phyloP scores from a whole-genome alignment of 2,329 filamentous ascomycete genomes.

The Alternaria hordeiaustralica region DNA sequence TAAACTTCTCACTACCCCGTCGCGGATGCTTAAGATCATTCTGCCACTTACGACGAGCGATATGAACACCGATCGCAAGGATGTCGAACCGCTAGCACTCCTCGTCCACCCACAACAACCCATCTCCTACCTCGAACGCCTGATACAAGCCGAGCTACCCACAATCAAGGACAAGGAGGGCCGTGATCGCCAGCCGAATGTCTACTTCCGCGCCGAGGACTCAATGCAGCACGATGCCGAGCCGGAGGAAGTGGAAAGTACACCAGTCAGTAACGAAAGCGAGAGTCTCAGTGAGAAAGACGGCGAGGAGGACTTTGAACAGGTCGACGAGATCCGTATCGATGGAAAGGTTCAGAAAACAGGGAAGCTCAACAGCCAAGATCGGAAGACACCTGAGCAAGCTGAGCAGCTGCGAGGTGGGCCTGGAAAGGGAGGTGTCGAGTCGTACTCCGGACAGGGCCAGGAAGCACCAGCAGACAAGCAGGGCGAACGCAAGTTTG shows the following conservation, averaged over 20 bases:
- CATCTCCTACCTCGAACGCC: slow-evolving; percentile 83
- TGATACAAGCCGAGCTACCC: slow-evolving; percentile 87
- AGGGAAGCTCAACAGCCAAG: slow-evolving; percentile 46
- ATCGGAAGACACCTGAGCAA: slow-evolving; percentile 37
- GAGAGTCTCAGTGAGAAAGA: slow-evolving; percentile 32
- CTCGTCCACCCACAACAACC: slow-evolving; percentile 90
- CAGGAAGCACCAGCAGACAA: slow-evolving; percentile 58
- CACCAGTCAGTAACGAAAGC: slow-evolving; percentile 36
- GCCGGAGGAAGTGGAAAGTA: slow-evolving; percentile 30
- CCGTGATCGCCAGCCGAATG: slow-evolving; percentile 72
- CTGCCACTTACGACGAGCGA: slow-evolving; percentile 73
- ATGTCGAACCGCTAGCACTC: slow-evolving; percentile 83
- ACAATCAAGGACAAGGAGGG: slow-evolving; percentile 67
- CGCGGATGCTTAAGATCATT: slow-evolving; percentile 79
- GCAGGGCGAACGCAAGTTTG: slow-evolving; percentile 67
- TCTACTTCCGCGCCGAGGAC: slow-evolving; percentile 83
- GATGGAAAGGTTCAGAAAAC: slow-evolving; percentile 57
- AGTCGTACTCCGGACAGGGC: slow-evolving; percentile 74
- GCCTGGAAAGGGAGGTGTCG: slow-evolving; percentile 65
- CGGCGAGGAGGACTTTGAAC: slow-evolving; percentile 52
- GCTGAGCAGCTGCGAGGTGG: slow-evolving; percentile 53
- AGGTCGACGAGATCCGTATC: slow-evolving; percentile 58
- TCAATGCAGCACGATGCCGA: slow-evolving; percentile 65
- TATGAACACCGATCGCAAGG: slow-evolving; percentile 66
- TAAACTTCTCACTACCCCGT: slow-evolving; percentile 81